Conservation (phyloP, 768 basidiomycete species). For the Boletus huronensis region DNA sequence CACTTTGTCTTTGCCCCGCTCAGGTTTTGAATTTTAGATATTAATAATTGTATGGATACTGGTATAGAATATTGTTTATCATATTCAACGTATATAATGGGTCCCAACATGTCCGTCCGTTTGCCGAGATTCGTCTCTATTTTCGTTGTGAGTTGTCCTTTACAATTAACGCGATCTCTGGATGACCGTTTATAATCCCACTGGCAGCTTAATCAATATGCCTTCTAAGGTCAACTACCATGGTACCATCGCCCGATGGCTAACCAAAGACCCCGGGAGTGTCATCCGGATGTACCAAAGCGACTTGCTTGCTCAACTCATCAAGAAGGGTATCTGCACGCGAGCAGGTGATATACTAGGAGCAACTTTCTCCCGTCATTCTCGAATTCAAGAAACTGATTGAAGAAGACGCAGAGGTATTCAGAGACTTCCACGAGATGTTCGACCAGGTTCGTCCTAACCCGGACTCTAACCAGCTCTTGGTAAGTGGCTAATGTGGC, state of each 20-base stretch:
- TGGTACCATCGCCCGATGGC: slow-evolving; percentile 21
- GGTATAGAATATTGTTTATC: too few species aligned
- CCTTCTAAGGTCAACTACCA: slow-evolving; percentile 12
- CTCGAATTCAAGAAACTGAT: slow-evolving; percentile 25
- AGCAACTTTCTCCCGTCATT: slow-evolving; percentile 10
- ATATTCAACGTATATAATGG: slow-evolving; percentile 1
- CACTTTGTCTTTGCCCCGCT: neutral
- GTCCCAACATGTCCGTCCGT: neutral
- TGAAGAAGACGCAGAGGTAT: slow-evolving; percentile 19
- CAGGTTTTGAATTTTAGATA: neutral
- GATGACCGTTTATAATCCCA: neutral
- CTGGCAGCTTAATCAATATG: slow-evolving; percentile 17
- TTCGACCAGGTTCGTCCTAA: slow-evolving; percentile 13
- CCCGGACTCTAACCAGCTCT: neutral
- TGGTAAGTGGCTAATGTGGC: slow-evolving; percentile 2
- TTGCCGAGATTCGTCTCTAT: neutral
- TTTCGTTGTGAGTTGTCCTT: slow-evolving; percentile 1
- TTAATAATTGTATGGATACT: neutral
- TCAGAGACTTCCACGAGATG: slow-evolving; percentile 25
- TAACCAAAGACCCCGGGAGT: slow-evolving; percentile 8
- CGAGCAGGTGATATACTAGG: slow-evolving; percentile 1
- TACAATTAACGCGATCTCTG: neutral
- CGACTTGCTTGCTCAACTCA: slow-evolving; percentile 28
- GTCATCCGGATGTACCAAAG: slow-evolving; percentile 3
- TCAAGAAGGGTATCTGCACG: slow-evolving; percentile 13